phyloP scores from a whole-genome alignment of 2,329 filamentous ascomycete species.

The Leptographium radiaticola region DNA sequence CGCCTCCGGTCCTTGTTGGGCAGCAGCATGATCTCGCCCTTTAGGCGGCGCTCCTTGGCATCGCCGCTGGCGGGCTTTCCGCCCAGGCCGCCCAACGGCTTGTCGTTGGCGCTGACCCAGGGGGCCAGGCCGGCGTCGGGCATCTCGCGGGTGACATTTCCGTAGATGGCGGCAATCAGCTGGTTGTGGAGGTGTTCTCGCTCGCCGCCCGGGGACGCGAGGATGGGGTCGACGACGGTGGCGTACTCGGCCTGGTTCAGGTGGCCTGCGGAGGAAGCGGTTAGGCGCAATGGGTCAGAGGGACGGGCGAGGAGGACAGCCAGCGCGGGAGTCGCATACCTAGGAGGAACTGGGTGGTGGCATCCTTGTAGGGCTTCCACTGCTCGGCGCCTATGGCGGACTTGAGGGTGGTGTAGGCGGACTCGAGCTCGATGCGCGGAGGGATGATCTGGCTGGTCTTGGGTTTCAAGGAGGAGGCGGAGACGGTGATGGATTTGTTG shows the following conservation, averaged over 20 bases:
- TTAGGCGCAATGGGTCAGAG: not conserved
- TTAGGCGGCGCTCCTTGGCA: slow-evolving; percentile 50
- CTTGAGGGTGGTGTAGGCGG: slow-evolving; percentile 50
- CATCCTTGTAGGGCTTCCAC: slow-evolving; percentile 52
- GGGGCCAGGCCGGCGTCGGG: slow-evolving; percentile 54
- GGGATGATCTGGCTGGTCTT: slow-evolving; percentile 52
- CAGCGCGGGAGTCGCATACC: slow-evolving; percentile 27
- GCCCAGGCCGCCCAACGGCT: slow-evolving; percentile 41
- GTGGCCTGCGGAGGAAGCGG: slow-evolving; percentile 31
- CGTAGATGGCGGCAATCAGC: slow-evolving; percentile 52
- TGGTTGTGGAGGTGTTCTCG: slow-evolving; percentile 55
- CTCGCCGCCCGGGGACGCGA: slow-evolving; percentile 43
- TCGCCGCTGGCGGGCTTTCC: slow-evolving; percentile 52
- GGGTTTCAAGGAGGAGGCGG: slow-evolving; percentile 35
- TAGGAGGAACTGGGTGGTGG: slow-evolving; percentile 48
- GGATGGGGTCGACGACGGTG: slow-evolving; percentile 45
- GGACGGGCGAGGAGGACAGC: not conserved
- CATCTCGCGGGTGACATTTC: slow-evolving; percentile 56
- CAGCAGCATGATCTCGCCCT: slow-evolving; percentile 58
- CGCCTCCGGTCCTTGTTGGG: slow-evolving; percentile 52
- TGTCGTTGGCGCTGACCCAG: slow-evolving; percentile 61
- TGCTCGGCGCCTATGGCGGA: slow-evolving; percentile 44
- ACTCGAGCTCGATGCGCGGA: slow-evolving; percentile 53
- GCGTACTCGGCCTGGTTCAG: slow-evolving; percentile 50
- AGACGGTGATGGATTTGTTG: slow-evolving; percentile 42